Evolutionary conservation across 306 rosid genomes (phyloP).

Genomic region (Elaeagnus macrophylla): DNA sequence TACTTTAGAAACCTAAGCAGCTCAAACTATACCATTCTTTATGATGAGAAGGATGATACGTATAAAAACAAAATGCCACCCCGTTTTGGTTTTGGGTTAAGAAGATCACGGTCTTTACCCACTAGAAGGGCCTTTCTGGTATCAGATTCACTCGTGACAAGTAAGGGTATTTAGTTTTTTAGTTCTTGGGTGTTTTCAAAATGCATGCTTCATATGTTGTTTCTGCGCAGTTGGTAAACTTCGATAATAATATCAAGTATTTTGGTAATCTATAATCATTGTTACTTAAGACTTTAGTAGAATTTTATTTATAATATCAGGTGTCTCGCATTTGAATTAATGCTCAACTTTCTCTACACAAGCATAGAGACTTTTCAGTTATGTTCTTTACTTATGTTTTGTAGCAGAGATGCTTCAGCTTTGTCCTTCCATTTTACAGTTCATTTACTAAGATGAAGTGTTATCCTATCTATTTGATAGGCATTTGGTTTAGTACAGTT

Average conservation of each 20-base stretch:
- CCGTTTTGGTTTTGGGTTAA: not conserved
- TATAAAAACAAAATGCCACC: conserved; percentile 27
- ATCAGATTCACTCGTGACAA: not conserved
- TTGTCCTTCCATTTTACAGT: no score
- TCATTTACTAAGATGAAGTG: no score
- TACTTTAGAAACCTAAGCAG: conserved; percentile 59
- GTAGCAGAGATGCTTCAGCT: no score
- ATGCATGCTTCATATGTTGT: conserved; percentile 1
- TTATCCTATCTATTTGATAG: no score
- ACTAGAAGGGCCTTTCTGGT: not conserved
- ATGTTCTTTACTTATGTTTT: no score
- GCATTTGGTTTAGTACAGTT: no score
- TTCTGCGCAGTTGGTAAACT: conserved; percentile 1
- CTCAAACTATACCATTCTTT: conserved; percentile 61
- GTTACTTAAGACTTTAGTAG: not conserved
- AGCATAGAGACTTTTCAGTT: no score
- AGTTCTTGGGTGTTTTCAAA: conserved; percentile 2
- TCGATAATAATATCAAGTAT: conserved; percentile 15
- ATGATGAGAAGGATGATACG: conserved; percentile 31
- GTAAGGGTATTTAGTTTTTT: not conserved
- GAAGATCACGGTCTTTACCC: not conserved
- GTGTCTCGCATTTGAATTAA: no score
- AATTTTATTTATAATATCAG: not conserved
- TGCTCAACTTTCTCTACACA: no score
- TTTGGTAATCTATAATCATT: not conserved